Percentiles rank a stretch among this genome's conserved stretches.
phyloP scores from a whole-genome alignment of 345 rosid genomes.

The Ceriops decandra region DNA sequence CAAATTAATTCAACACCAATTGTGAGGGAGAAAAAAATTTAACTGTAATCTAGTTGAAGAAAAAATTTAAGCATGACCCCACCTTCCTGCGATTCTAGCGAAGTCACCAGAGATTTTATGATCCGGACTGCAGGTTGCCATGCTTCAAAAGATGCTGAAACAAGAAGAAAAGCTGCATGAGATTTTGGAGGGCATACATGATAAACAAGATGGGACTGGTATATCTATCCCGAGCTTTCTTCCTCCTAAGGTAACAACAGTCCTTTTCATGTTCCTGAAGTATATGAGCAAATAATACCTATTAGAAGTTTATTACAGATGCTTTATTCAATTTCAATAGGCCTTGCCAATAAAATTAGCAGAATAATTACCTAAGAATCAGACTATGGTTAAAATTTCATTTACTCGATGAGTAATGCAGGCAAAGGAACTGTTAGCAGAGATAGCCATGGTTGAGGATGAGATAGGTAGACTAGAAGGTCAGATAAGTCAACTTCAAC shows the following conservation, averaged over 20 bases:
- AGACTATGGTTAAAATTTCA: not conserved
- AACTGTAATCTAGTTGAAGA: too few relatives aligned
- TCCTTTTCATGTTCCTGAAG: not conserved
- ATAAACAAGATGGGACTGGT: conserved; percentile 36
- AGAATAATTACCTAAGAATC: not conserved
- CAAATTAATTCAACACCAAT: too few relatives aligned
- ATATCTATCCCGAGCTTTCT: conserved; percentile 61
- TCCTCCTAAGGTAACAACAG: conserved; percentile 63
- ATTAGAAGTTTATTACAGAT: too few relatives aligned
- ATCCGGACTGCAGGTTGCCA: conserved; percentile 41
- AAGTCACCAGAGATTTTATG: not conserved
- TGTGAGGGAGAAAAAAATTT: too few relatives aligned
- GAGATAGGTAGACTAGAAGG: conserved; percentile 70
- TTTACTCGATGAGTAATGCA: conserved; percentile 14
- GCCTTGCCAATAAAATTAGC: too few relatives aligned
- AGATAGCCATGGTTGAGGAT: conserved; percentile 67
- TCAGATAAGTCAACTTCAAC: conserved; percentile 63
- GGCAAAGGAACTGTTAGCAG: conserved; percentile 78
- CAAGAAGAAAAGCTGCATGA: conserved; percentile 79
- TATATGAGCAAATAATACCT: too few relatives aligned
- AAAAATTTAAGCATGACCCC: too few relatives aligned
- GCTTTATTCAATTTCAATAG: too few relatives aligned
- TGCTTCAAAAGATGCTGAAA: conserved; percentile 67
- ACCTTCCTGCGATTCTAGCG: too few relatives aligned
- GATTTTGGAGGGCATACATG: conserved; percentile 55